phyloP scores from a whole-genome alignment of 192 early-diverging fungal species.

The Gryganskiella cystojenkinii region DNA sequence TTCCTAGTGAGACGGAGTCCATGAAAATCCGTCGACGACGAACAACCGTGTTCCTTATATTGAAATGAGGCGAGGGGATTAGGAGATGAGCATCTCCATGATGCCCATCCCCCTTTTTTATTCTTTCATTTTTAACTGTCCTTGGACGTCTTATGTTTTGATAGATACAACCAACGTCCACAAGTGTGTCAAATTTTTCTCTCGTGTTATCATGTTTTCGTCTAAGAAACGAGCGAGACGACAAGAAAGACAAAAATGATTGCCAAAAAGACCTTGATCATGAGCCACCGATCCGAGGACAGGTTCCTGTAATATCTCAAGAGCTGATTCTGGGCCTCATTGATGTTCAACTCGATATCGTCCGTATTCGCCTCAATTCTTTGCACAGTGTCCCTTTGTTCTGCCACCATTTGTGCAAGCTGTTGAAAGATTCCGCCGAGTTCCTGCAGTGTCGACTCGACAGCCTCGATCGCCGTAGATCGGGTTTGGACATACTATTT shows the following conservation, averaged over 20 bases:
- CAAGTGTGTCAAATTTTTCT: not conserved
- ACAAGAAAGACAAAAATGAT: constrained; percentile 75
- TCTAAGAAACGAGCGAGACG: constrained; percentile 30
- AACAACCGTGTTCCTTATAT: too few relatives aligned
- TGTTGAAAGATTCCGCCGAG: constrained; percentile 93
- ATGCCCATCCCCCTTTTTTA: too few relatives aligned
- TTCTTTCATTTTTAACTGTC: too few relatives aligned
- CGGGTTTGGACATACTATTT: constrained; percentile 88
- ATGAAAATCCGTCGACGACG: too few relatives aligned
- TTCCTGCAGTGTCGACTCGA: constrained; percentile 97
- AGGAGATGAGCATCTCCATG: too few relatives aligned
- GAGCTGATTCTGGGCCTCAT: constrained; percentile 90
- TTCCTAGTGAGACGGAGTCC: too few relatives aligned
- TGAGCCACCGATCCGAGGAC: constrained; percentile 93
- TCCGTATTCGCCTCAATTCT: constrained; percentile 95
- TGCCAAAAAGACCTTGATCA: constrained; percentile 94
- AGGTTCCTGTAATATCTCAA: constrained; percentile 92
- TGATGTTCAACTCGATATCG: constrained; percentile 91
- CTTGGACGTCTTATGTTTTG: not conserved
- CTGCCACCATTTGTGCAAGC: constrained; percentile 86
- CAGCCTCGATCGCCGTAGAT: constrained; percentile 91
- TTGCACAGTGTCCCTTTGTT: constrained; percentile 90
- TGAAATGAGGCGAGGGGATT: too few relatives aligned
- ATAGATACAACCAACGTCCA: not conserved
- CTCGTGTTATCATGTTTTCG: not conserved